Evolutionary conservation across 192 early-diverging fungal genomes (phyloP), one percentile per base, ranked within the genome.

Genomic region (Coemansia sp.): DNA sequence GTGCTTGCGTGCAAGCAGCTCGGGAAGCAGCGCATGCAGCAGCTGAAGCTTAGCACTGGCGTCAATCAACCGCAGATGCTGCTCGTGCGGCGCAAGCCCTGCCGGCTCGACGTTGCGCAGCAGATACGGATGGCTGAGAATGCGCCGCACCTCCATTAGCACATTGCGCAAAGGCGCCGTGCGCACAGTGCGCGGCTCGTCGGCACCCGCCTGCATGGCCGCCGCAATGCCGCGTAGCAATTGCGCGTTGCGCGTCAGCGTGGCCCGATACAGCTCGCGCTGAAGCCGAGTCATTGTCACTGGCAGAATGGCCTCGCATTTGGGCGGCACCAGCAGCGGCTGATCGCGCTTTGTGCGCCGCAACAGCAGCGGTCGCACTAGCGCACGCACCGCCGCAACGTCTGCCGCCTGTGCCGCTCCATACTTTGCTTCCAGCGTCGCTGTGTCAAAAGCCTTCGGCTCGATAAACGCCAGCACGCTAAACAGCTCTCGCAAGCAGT

Each of bases 11-110:
- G 85, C 85, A 52, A 88, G 87, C n/a, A 98, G 81, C 30, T 93
- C 85, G 1, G 90, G 86, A 60, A 99, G 69, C 27, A 99, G 75
- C 70, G 90, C 93, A 62, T 99, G 94, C 2, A 99, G 77, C 0
- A 99, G 72, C 5, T 93, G 85, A 88, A 98, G 94, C 72, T 99
- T 99, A 27, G 95, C 97, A 53, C 94, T 89, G 60, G 89, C 90
- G 53, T 83, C 85, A 49, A 99, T 85, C 16, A 98, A 71, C 0
- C 90, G 92, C n/a, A 82, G 79, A 25, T 93, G 80, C 61, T 86
- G 85, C 32, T 97, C 93, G 16, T 88, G 85, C 2, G 82, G 67
- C 27, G 65, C 64, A 1, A 61, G 65, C 18, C 84, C 85, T 4
- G 61, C 27, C 4, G 76, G 73, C 78, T 93, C 91, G 2, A 90